Base-by-base conservation (phyloP, 164 flowering plant species). In the Vitis labrusca region DNA sequence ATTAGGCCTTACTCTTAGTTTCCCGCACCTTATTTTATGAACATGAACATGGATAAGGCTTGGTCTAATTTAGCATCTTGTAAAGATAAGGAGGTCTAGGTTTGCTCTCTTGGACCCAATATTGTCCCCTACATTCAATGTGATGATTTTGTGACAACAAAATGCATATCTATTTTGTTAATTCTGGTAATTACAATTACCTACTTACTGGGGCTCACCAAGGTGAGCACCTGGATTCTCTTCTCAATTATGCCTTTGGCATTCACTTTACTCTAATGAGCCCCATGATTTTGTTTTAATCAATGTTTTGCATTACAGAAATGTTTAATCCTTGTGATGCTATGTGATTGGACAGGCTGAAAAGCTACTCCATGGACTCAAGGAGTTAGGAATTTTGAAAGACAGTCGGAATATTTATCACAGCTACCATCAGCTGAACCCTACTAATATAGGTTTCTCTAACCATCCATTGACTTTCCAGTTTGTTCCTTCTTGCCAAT, bases 381-480 rank as follows among this genome's bases (percentile, higher is more conserved):
- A 71, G 73, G 87, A 90, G 71, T 76, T 90, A 52, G 98, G 99
- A 59, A 75, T 95, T 68, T 76, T 95, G 89, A 85, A 84, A 78
- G 77, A 77, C 65, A 65, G 56, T 17, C 64, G 60, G 15, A 85
- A 73, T 27, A 65, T 37, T 61, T 63, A 64, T 60, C 77, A 70
- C 14, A 67, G 68, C 54, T 95, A 86, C 68, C 80, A 87, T 79
- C 84, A 83, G 79, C 83, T 95, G 80, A 95, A 95, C 78, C 99
- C 99, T 65, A 95, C 99, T 63, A 78, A 85, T 61, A 95, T 92
- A 88, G 99, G 98, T 94, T 59, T 71, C 71, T 65, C 9, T 23
- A 16, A 48, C 15, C 61, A 52, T 61, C 57, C 64, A 49, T 65
- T 53, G 19, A 27, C 47, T 59, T 5, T 66, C 29, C 16, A 48